Conservation (phyloP, 371 early-diverging fungal species). For the Catenaria anguillulae region DNA sequence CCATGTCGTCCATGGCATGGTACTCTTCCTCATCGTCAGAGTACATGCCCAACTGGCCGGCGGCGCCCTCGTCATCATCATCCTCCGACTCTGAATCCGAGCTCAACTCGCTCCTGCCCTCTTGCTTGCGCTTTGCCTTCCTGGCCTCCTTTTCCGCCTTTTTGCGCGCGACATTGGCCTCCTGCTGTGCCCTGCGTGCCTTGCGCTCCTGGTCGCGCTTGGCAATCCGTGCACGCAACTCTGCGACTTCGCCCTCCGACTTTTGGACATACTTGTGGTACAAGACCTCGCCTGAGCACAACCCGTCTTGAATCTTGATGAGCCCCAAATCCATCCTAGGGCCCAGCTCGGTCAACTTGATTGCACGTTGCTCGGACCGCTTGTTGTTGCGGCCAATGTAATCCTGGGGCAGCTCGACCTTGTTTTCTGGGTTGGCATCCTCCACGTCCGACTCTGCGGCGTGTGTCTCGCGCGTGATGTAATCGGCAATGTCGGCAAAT, state of each 20-base stretch:
- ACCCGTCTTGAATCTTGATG: constrained; percentile 76
- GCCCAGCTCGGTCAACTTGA: constrained; percentile 76
- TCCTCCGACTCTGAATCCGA: constrained; percentile 9
- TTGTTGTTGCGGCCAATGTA: constrained; percentile 58
- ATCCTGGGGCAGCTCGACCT: constrained; percentile 66
- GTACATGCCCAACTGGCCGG: constrained; percentile 16
- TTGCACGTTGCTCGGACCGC: constrained; percentile 63
- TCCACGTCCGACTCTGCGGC: constrained; percentile 86
- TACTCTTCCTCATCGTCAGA: constrained; percentile 24
- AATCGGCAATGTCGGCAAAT: constrained; percentile 83
- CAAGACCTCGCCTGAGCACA: constrained; percentile 85
- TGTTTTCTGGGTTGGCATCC: constrained; percentile 50
- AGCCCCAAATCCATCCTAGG: constrained; percentile 79
- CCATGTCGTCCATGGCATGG: constrained; percentile 14
- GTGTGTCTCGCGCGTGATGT: constrained; percentile 65
- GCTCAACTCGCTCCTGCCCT: constrained; percentile 8
- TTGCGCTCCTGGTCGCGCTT: constrained; percentile 42
- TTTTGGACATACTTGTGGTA: constrained; percentile 64
- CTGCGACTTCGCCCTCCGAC: constrained; percentile 49
- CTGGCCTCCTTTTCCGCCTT: constrained; percentile 38
- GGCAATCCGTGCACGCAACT: constrained; percentile 36
- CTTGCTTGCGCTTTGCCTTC: constrained; percentile 15
- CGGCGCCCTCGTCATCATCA: constrained; percentile 16
- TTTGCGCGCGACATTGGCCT: constrained; percentile 65
- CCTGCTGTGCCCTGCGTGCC: constrained; percentile 56